Conservation (phyloP, 768 basidiomycete species). For the Chalciporus piperatus region DNA sequence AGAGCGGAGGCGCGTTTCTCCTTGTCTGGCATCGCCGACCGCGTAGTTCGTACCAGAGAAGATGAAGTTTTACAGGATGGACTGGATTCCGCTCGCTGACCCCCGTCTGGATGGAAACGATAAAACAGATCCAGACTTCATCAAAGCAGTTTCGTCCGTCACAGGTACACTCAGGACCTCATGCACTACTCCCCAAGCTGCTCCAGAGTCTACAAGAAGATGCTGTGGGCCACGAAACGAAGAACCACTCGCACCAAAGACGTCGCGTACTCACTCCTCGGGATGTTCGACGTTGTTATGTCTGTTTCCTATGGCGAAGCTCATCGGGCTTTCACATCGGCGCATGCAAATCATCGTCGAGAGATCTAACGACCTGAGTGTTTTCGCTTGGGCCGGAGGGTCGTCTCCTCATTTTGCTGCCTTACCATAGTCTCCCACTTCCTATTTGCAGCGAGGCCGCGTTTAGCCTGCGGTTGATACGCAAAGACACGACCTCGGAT, state of each 20-base stretch:
- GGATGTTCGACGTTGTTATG: background rate
- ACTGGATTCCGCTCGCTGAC: background rate
- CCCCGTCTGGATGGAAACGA: background rate
- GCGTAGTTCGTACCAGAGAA: too few relatives aligned
- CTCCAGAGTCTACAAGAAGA: background rate
- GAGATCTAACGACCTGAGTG: background rate
- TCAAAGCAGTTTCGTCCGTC: background rate
- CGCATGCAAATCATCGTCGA: background rate
- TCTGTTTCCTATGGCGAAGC: background rate
- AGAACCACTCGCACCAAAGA: too few relatives aligned
- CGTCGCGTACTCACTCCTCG: too few relatives aligned
- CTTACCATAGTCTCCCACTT: background rate
- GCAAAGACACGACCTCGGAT: background rate
- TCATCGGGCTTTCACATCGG: background rate
- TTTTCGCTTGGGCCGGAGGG: background rate
- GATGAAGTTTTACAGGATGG: conserved; percentile 14
- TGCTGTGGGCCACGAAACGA: background rate
- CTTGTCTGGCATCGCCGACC: too few relatives aligned
- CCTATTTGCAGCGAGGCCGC: background rate
- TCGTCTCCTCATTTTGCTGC: background rate
- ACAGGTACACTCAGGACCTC: background rate
- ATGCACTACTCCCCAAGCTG: background rate
- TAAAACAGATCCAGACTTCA: background rate
- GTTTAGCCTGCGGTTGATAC: background rate
- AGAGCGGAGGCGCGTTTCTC: too few relatives aligned